phyloP scores from a whole-genome alignment of 148 eudicot species.

The Bassia scoparia region DNA sequence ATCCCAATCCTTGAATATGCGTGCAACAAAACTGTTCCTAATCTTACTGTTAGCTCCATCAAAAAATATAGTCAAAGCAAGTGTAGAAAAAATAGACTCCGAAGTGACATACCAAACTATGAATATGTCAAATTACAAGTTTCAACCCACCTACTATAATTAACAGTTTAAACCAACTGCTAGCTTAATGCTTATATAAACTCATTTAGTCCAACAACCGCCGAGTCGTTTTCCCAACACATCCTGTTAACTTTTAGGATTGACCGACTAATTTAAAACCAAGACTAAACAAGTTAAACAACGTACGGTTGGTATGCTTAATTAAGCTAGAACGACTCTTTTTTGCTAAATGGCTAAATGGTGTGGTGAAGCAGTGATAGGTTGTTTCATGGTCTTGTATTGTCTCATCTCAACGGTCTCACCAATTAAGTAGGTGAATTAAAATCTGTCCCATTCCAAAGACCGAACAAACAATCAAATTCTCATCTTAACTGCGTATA shows the following conservation, averaged over 20 bases:
- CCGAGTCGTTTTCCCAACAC: no score
- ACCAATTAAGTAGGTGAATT: background rate
- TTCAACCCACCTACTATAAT: background rate
- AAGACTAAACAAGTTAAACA: no score
- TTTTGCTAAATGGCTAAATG: no score
- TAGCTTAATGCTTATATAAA: no score
- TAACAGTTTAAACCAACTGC: background rate
- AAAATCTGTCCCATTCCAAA: background rate
- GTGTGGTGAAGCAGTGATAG: no score
- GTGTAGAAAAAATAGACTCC: background rate
- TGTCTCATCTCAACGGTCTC: no score
- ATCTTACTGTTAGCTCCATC: background rate
- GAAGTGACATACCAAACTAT: constrained; percentile 2
- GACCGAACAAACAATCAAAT: background rate
- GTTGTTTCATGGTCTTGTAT: no score
- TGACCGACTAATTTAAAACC: no score
- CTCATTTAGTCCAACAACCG: no score
- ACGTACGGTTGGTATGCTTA: no score
- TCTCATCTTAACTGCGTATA: background rate
- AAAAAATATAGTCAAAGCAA: constrained; percentile 3
- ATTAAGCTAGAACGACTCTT: no score
- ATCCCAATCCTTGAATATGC: background rate
- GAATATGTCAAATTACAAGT: background rate
- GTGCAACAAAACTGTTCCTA: background rate
- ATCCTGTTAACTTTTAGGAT: no score